Conservation (phyloP, 331 rosid species). For the Dryas integrifolia region DNA sequence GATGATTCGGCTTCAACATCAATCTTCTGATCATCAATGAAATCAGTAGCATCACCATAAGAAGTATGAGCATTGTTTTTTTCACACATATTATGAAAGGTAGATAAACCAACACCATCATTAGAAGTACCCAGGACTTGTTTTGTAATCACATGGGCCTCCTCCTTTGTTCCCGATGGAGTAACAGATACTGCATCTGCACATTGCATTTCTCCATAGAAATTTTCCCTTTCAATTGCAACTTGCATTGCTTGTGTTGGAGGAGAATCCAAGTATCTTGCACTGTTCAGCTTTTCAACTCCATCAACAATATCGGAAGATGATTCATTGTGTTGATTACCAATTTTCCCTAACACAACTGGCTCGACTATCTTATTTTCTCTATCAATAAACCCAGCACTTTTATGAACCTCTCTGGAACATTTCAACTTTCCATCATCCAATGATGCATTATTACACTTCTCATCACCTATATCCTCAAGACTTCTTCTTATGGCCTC, state of each 20-base stretch:
- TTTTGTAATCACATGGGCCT: conserved; percentile 36
- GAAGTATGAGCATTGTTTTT: conserved; percentile 20
- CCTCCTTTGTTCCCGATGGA: conserved; percentile 30
- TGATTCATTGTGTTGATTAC: conserved; percentile 29
- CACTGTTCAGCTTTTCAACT: conserved; percentile 30
- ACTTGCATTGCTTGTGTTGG: conserved; percentile 37
- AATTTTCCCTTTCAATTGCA: conserved; percentile 31
- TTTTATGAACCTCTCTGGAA: conserved; percentile 28
- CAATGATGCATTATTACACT: conserved; percentile 20
- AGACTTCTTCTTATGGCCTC: conserved; percentile 94
- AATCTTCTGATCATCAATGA: conserved; percentile 36
- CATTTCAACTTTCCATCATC: conserved; percentile 27
- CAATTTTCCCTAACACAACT: conserved; percentile 28
- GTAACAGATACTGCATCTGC: conserved; percentile 14
- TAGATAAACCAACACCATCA: conserved; percentile 28
- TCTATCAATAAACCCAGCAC: conserved; percentile 20
- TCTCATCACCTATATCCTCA: conserved; percentile 37
- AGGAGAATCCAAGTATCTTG: conserved; percentile 19
- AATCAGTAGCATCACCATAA: conserved; percentile 13
- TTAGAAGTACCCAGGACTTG: conserved; percentile 33
- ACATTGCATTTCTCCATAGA: conserved; percentile 22
- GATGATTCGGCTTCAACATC: conserved; percentile 34
- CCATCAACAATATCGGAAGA: conserved; percentile 34
- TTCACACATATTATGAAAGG: conserved; percentile 8
- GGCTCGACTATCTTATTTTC: conserved; percentile 20